Evolutionary conservation across 805 yeast genomes (phyloP).

Genomic region (Ogataea salicorniae): DNA sequence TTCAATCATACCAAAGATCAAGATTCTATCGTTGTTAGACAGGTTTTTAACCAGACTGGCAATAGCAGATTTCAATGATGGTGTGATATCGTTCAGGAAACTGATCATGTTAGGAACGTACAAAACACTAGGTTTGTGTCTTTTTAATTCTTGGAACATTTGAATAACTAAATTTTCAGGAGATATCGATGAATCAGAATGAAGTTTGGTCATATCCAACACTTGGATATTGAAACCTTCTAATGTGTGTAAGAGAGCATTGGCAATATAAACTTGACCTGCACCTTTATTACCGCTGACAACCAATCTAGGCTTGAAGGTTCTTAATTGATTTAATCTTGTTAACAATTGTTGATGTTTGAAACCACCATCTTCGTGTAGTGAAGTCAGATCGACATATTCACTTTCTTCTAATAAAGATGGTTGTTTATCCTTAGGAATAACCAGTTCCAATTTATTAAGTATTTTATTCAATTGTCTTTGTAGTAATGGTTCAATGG

Average conservation of each 20-base stretch:
- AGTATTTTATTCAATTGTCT: conserved; percentile 43
- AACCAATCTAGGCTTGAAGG: conserved; percentile 77
- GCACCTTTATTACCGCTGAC: conserved; percentile 70
- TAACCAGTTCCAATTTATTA: conserved; percentile 43
- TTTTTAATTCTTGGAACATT: conserved; percentile 76
- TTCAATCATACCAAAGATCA: conserved; percentile 71
- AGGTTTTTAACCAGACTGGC: conserved; percentile 64
- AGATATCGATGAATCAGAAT: conserved; percentile 72
- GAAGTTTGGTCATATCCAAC: conserved; percentile 71
- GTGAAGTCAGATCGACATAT: conserved; percentile 48
- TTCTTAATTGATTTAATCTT: conserved; percentile 41
- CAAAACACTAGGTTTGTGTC: conserved; percentile 84
- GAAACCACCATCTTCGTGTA: conserved; percentile 57
- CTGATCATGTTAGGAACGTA: conserved; percentile 78
- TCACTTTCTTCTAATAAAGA: conserved; percentile 65
- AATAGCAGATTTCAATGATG: conserved; percentile 66
- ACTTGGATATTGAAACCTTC: conserved; percentile 90
- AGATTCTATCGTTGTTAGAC: conserved; percentile 64
- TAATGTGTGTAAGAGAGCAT: conserved; percentile 73
- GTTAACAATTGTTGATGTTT: conserved; percentile 56
- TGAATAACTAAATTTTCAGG: conserved; percentile 83
- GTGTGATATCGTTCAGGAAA: conserved; percentile 66
- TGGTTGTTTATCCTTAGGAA: conserved; percentile 56
- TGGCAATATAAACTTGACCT: conserved; percentile 82
- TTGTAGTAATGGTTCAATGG: conserved; percentile 59